phyloP scores from a whole-genome alignment of 1,284 basidiomycete species.

The Lentinus polychrous region DNA sequence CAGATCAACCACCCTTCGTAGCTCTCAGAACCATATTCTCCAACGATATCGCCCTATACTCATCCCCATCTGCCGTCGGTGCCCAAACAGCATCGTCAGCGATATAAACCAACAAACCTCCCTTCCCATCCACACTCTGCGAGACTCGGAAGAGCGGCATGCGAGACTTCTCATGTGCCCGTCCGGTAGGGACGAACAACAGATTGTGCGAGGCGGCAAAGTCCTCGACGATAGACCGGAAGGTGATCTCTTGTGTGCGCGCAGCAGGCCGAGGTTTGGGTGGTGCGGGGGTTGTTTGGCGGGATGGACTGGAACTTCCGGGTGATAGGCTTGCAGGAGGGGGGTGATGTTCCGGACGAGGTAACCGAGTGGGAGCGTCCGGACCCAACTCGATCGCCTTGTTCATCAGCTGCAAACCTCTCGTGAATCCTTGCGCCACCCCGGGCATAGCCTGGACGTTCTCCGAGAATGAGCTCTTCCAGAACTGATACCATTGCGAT shows the following conservation, averaged over 20 bases:
- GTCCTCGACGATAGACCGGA: constrained; percentile 88
- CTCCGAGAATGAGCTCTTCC: constrained; percentile 79
- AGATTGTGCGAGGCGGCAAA: constrained; percentile 79
- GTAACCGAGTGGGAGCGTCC: constrained; percentile 59
- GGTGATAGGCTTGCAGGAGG: constrained; percentile 20
- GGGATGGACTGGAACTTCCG: constrained; percentile 12
- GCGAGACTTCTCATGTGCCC: constrained; percentile 74
- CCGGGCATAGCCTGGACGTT: constrained; percentile 56
- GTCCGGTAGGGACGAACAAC: constrained; percentile 81
- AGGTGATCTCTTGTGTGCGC: constrained; percentile 75
- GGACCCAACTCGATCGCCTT: constrained; percentile 80
- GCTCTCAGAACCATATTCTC: constrained; percentile 70
- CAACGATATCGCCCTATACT: constrained; percentile 55
- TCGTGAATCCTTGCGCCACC: constrained; percentile 74
- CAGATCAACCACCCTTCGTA: constrained; percentile 18
- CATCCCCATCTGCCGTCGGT: constrained; percentile 45
- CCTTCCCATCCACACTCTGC: constrained; percentile 69
- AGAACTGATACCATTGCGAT: constrained; percentile 85
- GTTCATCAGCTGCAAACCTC: constrained; percentile 88
- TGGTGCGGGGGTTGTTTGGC: constrained; percentile 18
- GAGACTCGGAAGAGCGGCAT: constrained; percentile 86
- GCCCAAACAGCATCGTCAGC: constrained; percentile 87
- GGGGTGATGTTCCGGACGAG: constrained; percentile 51
- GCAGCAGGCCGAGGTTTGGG: constrained; percentile 33
- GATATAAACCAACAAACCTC: constrained; percentile 80